Base-by-base conservation (phyloP, 805 yeast genomes). In the Brettanomyces bruxellensis region DNA sequence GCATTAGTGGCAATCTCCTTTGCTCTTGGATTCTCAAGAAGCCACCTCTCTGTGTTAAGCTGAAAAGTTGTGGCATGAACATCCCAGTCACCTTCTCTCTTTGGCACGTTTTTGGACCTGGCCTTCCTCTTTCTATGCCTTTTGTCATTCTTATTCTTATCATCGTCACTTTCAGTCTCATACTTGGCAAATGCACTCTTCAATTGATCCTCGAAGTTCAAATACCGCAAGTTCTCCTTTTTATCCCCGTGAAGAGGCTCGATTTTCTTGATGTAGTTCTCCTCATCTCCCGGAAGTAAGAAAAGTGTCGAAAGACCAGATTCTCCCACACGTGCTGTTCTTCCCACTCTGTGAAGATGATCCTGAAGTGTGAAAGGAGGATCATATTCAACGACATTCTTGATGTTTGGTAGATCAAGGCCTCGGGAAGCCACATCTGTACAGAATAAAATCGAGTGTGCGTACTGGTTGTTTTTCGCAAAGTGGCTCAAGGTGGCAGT, bases 371-470 rank as follows among this genome's bases (percentile, higher is more conserved):
- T 76, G 59, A 91, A 90, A 4, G 99, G 96, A 3, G 99, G 96
- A 61, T 93, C 99, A 56, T 81, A 83, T 63, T 93, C 99, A 18
- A 93, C 72, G 32, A 93, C 96, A 42, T 83, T 78, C 40, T 93
- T 78, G 48, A 93, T 87, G 44, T 79, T 75, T 2, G 96, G 95
- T 47, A 93, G 69, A 71, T 93, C 99, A 51, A 93, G 72, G 51
- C 99, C 99, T 68, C 99, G 80, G 34, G 98, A 82, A 0, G 97
- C 99, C 50, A 93, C 98, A 73, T 93, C 99, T 0, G 99, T 93
- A 71, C 98, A 91, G 55, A 93, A 78, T 57, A 93, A 71, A 22
- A 93, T 72, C 2, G 83, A 73, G 5, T 72, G 69, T 37, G 68
- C 68, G 1, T 62, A 68, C 40, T 56, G 60, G 43, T 58, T 64